Conservation (phyloP, 2,329 filamentous ascomycete species). For the Penicillium griseofulvum region DNA sequence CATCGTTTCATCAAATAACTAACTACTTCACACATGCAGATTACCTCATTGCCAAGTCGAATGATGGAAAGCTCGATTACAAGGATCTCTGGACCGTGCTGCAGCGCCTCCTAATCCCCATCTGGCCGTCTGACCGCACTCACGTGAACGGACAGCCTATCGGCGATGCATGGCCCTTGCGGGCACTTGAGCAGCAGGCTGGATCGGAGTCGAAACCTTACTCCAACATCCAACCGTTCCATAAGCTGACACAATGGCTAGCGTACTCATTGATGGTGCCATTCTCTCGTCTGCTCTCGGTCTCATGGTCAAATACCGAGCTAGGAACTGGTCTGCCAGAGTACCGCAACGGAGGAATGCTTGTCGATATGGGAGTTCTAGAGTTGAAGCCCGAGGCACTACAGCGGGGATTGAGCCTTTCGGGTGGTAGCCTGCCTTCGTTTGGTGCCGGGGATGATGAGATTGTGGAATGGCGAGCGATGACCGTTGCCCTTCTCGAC, state of each 20-base stretch:
- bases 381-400: constrained; percentile 49
- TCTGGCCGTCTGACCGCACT: constrained; percentile 50
- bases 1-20: not conserved
- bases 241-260: constrained; percentile 70
- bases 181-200: constrained; percentile 10
- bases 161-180: constrained; percentile 53
- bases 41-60: constrained; percentile 35
- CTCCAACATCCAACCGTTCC: constrained; percentile 52
- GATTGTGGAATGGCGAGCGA: constrained; percentile 64
- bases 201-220: constrained; percentile 8
- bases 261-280: constrained; percentile 70
- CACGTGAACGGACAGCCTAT: constrained; percentile 44
- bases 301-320: constrained; percentile 53
- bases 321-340: constrained; percentile 68
- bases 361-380: constrained; percentile 59
- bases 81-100: constrained; percentile 44
- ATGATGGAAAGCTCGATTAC: constrained; percentile 36
- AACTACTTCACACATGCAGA: constrained; percentile 32
- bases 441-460: constrained; percentile 61
- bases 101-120: constrained; percentile 48
- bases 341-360: constrained; percentile 69
- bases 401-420: constrained; percentile 48
- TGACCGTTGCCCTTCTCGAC: constrained; percentile 62
- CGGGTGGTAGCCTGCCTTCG: constrained; percentile 39
- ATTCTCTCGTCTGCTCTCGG: constrained; percentile 53